These are phyloP conservation scores for Calonectria ilicicola DNA, from an alignment of 2,329 filamentous ascomycete species.

Conservation along the genomic window DNA sequence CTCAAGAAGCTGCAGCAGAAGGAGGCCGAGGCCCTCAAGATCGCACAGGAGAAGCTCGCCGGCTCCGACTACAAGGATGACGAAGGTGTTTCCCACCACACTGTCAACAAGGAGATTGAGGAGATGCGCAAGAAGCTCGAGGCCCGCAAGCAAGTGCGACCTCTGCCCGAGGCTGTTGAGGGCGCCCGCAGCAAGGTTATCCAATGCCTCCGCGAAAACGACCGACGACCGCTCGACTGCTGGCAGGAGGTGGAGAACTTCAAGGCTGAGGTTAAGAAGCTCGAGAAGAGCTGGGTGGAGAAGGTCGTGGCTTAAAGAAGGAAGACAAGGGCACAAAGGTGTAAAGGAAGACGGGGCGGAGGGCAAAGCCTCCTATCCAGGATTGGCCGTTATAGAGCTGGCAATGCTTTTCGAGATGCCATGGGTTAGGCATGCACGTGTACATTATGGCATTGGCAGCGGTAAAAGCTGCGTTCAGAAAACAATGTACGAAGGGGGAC, in stretches of 20 bases:
- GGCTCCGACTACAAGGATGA: constrained; percentile 53
- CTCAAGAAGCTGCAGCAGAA: constrained; percentile 82
- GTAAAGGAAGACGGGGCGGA: neutral
- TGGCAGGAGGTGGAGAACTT: constrained; percentile 94
- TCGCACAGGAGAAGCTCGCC: constrained; percentile 75
- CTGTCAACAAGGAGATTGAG: constrained; percentile 70
- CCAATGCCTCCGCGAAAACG: constrained; percentile 84
- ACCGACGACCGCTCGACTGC: constrained; percentile 91
- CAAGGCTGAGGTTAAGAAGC: constrained; percentile 85
- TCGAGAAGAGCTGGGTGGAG: constrained; percentile 91
- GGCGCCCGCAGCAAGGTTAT: constrained; percentile 81
- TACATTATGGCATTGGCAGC: constrained; percentile 48
- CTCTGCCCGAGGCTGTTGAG: constrained; percentile 78
- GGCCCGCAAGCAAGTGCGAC: constrained; percentile 72
- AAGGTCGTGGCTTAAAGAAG: constrained; percentile 70
- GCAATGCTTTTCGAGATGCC: constrained; percentile 24
- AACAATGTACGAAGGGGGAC: constrained; percentile 40
- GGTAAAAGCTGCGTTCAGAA: constrained; percentile 46
- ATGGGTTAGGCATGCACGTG: constrained; percentile 37
- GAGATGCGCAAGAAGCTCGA: constrained; percentile 70
- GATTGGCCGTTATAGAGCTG: constrained; percentile 26
- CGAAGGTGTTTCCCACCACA: constrained; percentile 53
- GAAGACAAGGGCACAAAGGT: constrained; percentile 1
- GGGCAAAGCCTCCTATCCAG: neutral
- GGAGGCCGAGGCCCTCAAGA: constrained; percentile 76